Percentiles rank a stretch among this genome's conserved stretches.
phyloP scores from a whole-genome alignment of 2,329 filamentous ascomycete species.

The Paraconiothyrium brasiliense region DNA sequence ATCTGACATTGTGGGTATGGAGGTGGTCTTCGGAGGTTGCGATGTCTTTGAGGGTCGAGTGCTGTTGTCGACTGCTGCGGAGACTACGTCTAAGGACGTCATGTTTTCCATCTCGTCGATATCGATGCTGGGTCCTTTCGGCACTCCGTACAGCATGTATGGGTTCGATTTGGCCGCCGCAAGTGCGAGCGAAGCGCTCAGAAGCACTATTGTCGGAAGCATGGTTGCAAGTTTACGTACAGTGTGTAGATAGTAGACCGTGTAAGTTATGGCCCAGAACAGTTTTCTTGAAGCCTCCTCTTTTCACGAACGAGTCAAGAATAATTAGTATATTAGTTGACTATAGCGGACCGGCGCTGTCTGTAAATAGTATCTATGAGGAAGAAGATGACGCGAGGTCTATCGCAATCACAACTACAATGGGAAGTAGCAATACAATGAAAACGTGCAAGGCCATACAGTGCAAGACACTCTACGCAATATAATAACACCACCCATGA shows the following conservation, averaged over 20 bases:
- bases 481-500: background rate
- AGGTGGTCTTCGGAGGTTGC: constrained; percentile 24
- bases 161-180: constrained; percentile 33
- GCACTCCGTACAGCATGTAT: constrained; percentile 46
- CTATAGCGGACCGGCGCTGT: constrained; percentile 24
- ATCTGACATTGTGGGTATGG: constrained; percentile 26
- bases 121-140: constrained; percentile 37
- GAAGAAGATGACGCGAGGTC: constrained; percentile 10
- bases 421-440: background rate
- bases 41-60: constrained; percentile 25
- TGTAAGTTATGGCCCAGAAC: background rate
- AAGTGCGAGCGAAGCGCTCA: constrained; percentile 33
- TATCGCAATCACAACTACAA: constrained; percentile 2
- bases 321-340: constrained; percentile 26
- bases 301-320: constrained; percentile 9
- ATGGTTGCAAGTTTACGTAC: constrained; percentile 22
- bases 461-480: background rate
- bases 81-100: constrained; percentile 32
- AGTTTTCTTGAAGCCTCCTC: background rate
- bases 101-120: constrained; percentile 31
- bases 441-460: background rate
- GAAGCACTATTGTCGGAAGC: constrained; percentile 30
- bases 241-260: background rate
- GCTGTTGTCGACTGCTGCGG: constrained; percentile 28
- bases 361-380: constrained; percentile 8